phyloP scores from a whole-genome alignment of 352 stramenopile genomes.

The Phytophthora constricta region DNA sequence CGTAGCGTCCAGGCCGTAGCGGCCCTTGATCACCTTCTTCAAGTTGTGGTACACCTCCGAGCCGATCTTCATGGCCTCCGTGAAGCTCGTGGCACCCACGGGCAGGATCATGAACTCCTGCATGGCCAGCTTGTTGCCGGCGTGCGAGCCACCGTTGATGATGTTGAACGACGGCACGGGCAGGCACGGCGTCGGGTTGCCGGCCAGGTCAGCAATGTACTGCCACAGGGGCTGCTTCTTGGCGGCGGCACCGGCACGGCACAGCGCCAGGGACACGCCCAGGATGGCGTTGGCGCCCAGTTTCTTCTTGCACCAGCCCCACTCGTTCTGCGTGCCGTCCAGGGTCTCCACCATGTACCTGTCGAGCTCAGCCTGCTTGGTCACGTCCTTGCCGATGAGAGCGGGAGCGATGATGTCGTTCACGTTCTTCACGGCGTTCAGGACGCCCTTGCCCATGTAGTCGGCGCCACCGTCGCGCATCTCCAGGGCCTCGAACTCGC shows the following conservation, averaged over 20 bases:
- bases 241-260: constrained; percentile 95
- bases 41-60: constrained; percentile 99
- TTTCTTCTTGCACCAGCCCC: constrained; percentile 96
- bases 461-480: constrained; percentile 96
- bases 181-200: constrained; percentile 94
- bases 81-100: constrained; percentile 89
- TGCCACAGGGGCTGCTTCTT: constrained; percentile 97
- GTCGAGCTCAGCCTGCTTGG: constrained; percentile 95
- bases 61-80: constrained; percentile 98
- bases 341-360: constrained; percentile 96
- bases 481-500: constrained; percentile 97
- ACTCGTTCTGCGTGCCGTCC: constrained; percentile 98
- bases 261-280: constrained; percentile 96
- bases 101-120: constrained; percentile 99
- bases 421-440: constrained; percentile 98
- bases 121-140: constrained; percentile 99
- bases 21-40: constrained; percentile 98
- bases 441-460: constrained; percentile 98
- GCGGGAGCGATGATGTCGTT: constrained; percentile 97
- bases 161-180: constrained; percentile 99
- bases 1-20: constrained; percentile 98
- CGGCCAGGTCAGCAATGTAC: constrained; percentile 98
- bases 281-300: constrained; percentile 99
- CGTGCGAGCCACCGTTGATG: constrained; percentile 99
- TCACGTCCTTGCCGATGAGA: constrained; percentile 97